A percentile compares a stretch with the other conserved stretches of the same genome.
These are phyloP conservation scores for Solanum sparsipilum DNA, from an alignment of 257 asterid species.

Conservation along the genomic window DNA sequence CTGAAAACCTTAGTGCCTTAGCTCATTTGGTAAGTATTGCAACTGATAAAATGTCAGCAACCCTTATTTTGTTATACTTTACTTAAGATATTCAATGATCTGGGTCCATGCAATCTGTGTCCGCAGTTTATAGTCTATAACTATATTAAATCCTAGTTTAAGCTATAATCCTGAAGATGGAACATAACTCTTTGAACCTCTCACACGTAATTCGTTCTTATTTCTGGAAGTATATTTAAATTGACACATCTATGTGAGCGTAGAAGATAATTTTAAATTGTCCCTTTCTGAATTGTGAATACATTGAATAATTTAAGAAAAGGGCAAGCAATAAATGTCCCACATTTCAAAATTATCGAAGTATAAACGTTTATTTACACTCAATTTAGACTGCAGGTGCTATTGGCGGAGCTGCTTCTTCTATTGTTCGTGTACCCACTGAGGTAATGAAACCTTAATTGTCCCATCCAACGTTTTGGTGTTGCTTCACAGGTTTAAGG, in stretches of 20 bases:
- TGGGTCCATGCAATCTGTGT: not conserved
- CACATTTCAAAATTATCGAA: not conserved
- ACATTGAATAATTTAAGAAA: not conserved
- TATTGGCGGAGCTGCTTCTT: constrained; percentile 61
- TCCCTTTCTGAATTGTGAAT: not conserved
- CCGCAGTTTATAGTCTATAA: not conserved
- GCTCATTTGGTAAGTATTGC: constrained; percentile 51
- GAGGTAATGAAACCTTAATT: constrained; percentile 26
- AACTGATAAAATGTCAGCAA: not conserved
- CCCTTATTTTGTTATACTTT: not conserved
- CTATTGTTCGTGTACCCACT: constrained; percentile 62
- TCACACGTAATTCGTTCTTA: not conserved
- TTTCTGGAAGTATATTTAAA: not conserved
- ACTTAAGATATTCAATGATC: not conserved
- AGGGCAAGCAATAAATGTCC: not conserved
- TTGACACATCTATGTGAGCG: not conserved
- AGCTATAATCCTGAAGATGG: not conserved
- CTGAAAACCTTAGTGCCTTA: constrained; percentile 50
- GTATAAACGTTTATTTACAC: constrained; percentile 3
- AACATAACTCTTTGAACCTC: not conserved
- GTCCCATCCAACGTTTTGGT: not conserved
- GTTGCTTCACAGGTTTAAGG: not conserved
- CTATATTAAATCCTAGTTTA: not conserved
- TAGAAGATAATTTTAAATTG: not conserved
- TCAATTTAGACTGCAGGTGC: constrained; percentile 60